A percentile compares a stretch with the other conserved stretches of the same genome.
phyloP scores from a whole-genome alignment of 345 rosid species.

The Citrus cavaleriei region DNA sequence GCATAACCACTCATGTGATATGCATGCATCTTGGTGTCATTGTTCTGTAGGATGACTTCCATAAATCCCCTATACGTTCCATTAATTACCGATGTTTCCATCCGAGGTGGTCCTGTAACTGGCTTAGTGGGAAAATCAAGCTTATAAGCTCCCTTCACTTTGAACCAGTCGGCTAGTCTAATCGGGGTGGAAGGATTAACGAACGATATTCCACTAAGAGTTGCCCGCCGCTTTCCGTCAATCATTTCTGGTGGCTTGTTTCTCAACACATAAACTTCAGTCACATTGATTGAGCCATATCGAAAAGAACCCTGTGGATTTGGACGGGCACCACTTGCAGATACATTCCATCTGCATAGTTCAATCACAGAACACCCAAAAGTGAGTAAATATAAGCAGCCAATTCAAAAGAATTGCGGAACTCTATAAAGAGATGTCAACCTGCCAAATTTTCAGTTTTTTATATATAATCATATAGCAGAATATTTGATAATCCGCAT shows the following conservation, averaged over 20 bases:
- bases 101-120: slow-evolving; percentile 64
- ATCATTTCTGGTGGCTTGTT: slow-evolving; percentile 73
- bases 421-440: not conserved
- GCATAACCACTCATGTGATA: slow-evolving; percentile 97
- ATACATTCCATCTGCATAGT: slow-evolving; percentile 81
- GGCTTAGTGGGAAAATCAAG: slow-evolving; percentile 88
- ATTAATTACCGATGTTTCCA: slow-evolving; percentile 78
- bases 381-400: not conserved
- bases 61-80: slow-evolving; percentile 93
- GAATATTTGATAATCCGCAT: not conserved
- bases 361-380: slow-evolving; percentile 14
- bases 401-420: not conserved
- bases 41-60: slow-evolving; percentile 94
- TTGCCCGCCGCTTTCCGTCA: slow-evolving; percentile 59
- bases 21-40: slow-evolving; percentile 88
- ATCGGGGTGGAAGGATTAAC: slow-evolving; percentile 91
- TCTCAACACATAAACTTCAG: slow-evolving; percentile 71
- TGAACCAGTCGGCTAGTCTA: slow-evolving; percentile 82
- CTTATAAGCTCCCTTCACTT: slow-evolving; percentile 80
- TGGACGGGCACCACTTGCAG: slow-evolving; percentile 99
- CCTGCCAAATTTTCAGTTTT: not conserved
- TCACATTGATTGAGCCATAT: slow-evolving; percentile 95
- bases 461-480: not conserved
- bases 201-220: slow-evolving; percentile 81
- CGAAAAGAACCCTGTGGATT: slow-evolving; percentile 96